Conservation (phyloP, 345 rosid species). For the Trapa incisa region DNA sequence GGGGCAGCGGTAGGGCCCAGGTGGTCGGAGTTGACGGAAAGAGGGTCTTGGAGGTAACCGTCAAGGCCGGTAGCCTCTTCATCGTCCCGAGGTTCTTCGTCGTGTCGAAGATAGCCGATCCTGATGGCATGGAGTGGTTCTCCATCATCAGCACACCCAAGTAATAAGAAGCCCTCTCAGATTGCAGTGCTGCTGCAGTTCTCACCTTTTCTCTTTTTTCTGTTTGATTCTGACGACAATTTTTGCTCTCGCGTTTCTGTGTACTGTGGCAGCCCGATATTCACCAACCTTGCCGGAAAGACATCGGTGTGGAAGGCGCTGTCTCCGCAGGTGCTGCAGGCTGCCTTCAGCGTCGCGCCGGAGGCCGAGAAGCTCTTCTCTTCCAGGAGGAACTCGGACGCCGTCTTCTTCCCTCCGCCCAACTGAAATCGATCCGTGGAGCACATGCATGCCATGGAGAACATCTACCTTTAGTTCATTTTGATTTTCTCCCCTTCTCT, state of each 20-base stretch:
- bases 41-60: conserved; percentile 57
- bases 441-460: too few species aligned
- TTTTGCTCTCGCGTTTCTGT: neutral
- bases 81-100: conserved; percentile 85
- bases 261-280: conserved; percentile 46
- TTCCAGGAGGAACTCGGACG: conserved; percentile 52
- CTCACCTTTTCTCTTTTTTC: too few species aligned
- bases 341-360: conserved; percentile 48
- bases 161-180: conserved; percentile 19
- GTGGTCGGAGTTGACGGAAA: conserved; percentile 64
- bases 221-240: too few species aligned
- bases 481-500: too few species aligned
- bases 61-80: conserved; percentile 60
- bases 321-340: conserved; percentile 67
- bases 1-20: conserved; percentile 71
- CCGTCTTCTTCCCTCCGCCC: conserved; percentile 78
- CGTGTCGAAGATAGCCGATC: conserved; percentile 71
- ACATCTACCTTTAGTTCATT: too few species aligned
- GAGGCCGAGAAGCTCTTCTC: conserved; percentile 54
- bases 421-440: conserved; percentile 11
- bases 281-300: conserved; percentile 85
- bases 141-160: conserved; percentile 79
- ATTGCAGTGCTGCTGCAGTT: too few species aligned
- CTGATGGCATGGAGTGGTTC: conserved; percentile 85
- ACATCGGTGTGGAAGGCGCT: conserved; percentile 71